phyloP scores from a whole-genome alignment of 345 rosid species.

The Populus alba region DNA sequence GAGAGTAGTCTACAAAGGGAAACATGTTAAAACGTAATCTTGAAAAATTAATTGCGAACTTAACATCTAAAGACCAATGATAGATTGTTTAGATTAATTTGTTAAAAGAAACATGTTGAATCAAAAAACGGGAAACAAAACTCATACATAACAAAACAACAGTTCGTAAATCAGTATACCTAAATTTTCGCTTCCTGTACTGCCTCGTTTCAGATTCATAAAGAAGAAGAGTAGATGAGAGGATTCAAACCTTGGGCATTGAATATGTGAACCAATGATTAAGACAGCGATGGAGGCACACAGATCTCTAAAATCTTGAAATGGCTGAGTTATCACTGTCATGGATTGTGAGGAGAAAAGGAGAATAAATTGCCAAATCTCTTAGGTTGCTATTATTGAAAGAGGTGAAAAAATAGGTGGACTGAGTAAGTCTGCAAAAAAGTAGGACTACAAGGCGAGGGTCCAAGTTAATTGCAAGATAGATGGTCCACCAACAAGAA shows the following conservation, averaged over 20 bases:
- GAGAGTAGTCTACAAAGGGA: not conserved
- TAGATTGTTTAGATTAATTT: not conserved
- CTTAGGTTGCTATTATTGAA: constrained; percentile 10
- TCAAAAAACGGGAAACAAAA: too few species aligned
- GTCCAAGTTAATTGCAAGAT: constrained; percentile 25
- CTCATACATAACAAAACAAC: not conserved
- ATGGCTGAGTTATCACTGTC: constrained; percentile 24
- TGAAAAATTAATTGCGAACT: not conserved
- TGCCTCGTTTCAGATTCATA: not conserved
- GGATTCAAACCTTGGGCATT: not conserved
- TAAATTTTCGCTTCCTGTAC: not conserved
- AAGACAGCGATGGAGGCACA: constrained; percentile 27
- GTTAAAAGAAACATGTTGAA: not conserved
- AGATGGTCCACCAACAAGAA: constrained; percentile 25
- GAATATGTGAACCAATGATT: not conserved
- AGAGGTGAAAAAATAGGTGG: constrained; percentile 5
- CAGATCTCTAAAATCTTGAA: constrained; percentile 26
- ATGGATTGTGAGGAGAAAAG: constrained; percentile 1
- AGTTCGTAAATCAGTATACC: not conserved
- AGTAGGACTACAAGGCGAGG: constrained; percentile 1
- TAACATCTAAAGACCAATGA: not conserved
- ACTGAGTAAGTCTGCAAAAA: not conserved
- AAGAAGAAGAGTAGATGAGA: not conserved
- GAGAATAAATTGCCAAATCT: not conserved
- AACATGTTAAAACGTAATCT: not conserved